These are phyloP conservation scores for Poa pratensis DNA, from an alignment of 176 grass and related monocot species.

Conservation along the genomic window DNA sequence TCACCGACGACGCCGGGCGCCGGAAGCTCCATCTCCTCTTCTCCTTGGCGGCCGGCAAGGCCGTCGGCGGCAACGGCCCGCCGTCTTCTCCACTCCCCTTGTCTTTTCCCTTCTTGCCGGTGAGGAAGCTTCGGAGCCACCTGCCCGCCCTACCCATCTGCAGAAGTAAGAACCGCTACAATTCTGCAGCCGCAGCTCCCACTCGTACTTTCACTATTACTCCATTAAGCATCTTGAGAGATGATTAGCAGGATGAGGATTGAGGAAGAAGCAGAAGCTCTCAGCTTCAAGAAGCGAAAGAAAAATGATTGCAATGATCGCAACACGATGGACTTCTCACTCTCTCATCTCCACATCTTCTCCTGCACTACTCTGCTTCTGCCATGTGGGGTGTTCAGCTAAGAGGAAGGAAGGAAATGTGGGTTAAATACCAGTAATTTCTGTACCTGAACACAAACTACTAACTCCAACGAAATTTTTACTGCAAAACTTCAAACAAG, in stretches of 20 bases:
- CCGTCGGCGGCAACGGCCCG: slow-evolving; percentile 26
- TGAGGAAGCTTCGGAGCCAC: slow-evolving; percentile 65
- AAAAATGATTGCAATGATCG: background rate
- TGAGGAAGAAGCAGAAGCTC: background rate
- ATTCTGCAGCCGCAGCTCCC: background rate
- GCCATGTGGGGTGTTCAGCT: background rate
- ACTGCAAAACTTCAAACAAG: background rate
- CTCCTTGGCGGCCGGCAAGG: slow-evolving; percentile 42
- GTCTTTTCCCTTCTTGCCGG: slow-evolving; percentile 48
- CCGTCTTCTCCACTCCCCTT: slow-evolving; percentile 18
- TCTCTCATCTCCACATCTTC: background rate
- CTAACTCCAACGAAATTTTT: background rate
- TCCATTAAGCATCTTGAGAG: slow-evolving; percentile 11
- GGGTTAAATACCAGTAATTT: slow-evolving; percentile 26
- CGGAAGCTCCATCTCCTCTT: slow-evolving; percentile 86
- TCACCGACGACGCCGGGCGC: slow-evolving; percentile 3
- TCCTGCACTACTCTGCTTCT: background rate
- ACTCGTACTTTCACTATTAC: background rate
- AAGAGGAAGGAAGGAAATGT: background rate
- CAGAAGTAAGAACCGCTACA: background rate
- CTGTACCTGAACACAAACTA: slow-evolving; percentile 36
- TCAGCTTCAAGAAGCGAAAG: background rate
- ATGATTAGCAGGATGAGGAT: background rate
- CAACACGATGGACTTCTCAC: background rate
- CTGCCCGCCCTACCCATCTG: slow-evolving; percentile 68